These are phyloP conservation scores for Dichomitus squalens DNA, from an alignment of 1,284 basidiomycete species.

Conservation along the genomic window DNA sequence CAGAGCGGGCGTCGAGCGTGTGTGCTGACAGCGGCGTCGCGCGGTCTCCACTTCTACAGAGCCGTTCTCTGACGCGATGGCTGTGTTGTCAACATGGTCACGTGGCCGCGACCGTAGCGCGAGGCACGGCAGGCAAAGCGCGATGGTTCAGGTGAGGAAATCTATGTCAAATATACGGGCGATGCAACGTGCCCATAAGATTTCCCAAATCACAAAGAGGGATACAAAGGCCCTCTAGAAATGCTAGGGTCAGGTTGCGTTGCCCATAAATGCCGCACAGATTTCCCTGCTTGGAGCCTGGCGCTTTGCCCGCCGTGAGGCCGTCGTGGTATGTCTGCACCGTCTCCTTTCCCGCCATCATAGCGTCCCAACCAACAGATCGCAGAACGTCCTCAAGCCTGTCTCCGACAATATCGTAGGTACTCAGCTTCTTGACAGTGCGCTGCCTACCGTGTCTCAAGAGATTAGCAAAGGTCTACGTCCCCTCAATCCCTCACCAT, in stretches of 20 bases:
- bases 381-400: not conserved
- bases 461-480: not conserved
- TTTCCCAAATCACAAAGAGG: no score
- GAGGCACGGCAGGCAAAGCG: no score
- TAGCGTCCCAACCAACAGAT: not conserved
- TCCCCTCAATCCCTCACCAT: conserved; percentile 38
- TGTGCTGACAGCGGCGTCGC: not conserved
- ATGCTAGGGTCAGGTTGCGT: no score
- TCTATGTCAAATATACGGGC: no score
- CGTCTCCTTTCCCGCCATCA: not conserved
- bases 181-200: no score
- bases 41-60: not conserved
- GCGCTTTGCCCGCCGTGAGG: no score
- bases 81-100: conserved; percentile 15
- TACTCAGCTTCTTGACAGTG: not conserved
- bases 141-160: no score
- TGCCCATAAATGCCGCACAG: no score
- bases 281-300: no score
- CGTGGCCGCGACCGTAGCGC: conserved; percentile 15
- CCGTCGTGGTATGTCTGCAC: no score
- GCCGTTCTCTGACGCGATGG: conserved; percentile 13
- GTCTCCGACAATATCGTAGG: not conserved
- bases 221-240: no score
- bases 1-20: not conserved
- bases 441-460: not conserved